Conservation (phyloP, 257 asterid species). For the Orobanche coerulescens region DNA sequence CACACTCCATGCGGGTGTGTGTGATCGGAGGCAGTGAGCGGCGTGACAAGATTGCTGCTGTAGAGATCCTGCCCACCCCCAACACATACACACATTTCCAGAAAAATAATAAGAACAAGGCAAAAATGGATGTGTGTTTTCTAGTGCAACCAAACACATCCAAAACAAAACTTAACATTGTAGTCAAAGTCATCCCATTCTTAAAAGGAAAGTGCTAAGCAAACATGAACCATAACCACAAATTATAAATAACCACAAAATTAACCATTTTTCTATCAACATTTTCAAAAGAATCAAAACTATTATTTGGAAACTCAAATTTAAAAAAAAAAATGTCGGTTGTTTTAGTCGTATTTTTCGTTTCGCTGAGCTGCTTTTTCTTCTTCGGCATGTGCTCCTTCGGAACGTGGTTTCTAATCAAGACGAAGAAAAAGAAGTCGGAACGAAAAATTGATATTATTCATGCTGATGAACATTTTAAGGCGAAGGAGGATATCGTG, state of each 20-base stretch:
- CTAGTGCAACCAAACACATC: conserved; percentile 38
- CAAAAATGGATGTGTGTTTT: conserved; percentile 29
- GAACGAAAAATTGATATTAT: conserved; percentile 27
- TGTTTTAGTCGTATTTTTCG: conserved; percentile 25
- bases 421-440: conserved; percentile 20
- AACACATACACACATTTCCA: too few relatives aligned
- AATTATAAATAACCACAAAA: conserved; percentile 21
- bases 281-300: conserved; percentile 9
- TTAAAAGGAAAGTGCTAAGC: conserved; percentile 33
- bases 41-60: too few relatives aligned
- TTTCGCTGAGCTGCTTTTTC: conserved; percentile 29
- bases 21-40: too few relatives aligned
- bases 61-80: too few relatives aligned
- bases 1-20: too few relatives aligned
- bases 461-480: conserved; percentile 28
- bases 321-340: neutral
- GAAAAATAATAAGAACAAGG: neutral
- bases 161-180: conserved; percentile 36
- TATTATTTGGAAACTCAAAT: neutral
- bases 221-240: conserved; percentile 15
- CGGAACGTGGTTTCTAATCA: conserved; percentile 28
- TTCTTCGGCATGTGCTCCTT: conserved; percentile 23
- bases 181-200: conserved; percentile 37
- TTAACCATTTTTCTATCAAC: conserved; percentile 3
- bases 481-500: conserved; percentile 35